These are phyloP conservation scores for Sugiyamaella mastotermitis DNA, from an alignment of 805 yeast species.

Conservation along the genomic window DNA sequence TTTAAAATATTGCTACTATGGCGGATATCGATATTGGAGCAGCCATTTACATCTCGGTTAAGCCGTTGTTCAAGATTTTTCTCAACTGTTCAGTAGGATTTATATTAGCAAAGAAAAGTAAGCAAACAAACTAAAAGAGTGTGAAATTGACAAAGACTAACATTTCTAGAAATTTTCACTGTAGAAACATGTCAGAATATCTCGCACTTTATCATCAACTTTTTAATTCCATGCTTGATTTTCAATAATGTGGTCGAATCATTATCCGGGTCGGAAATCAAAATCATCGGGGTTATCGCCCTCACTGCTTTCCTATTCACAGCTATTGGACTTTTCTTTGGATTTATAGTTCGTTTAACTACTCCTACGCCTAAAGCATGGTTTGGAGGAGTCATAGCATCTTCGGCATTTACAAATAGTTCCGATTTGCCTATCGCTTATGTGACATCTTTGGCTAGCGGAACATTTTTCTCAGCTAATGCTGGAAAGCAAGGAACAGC, in stretches of 20 bases:
- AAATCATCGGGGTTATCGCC: conserved; percentile 60
- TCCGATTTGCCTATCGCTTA: conserved; percentile 86
- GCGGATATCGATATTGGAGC: conserved; percentile 37
- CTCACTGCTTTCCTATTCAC: conserved; percentile 43
- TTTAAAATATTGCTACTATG: background rate
- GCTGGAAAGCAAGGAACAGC: conserved; percentile 77
- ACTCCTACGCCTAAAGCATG: conserved; percentile 65
- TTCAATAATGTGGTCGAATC: conserved; percentile 67
- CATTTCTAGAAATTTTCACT: conserved; percentile 47
- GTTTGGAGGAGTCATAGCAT: conserved; percentile 69
- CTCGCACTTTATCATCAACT: conserved; percentile 61
- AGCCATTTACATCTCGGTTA: conserved; percentile 70
- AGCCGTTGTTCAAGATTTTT: conserved; percentile 82
- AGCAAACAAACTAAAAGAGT: conserved; percentile 1
- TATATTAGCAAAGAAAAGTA: conserved; percentile 50
- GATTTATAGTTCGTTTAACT: conserved; percentile 35
- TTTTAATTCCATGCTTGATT: conserved; percentile 68
- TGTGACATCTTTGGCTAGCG: conserved; percentile 53
- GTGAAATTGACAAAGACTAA: background rate
- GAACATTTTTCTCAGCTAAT: conserved; percentile 46
- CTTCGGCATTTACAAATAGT: conserved; percentile 72
- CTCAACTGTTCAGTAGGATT: conserved; percentile 65
- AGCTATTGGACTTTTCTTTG: conserved; percentile 39
- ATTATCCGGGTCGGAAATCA: conserved; percentile 61
- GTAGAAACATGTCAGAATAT: conserved; percentile 66